Evolutionary conservation across 768 basidiomycete genomes (phyloP).

Genomic region (Butyriboletus loyo): DNA sequence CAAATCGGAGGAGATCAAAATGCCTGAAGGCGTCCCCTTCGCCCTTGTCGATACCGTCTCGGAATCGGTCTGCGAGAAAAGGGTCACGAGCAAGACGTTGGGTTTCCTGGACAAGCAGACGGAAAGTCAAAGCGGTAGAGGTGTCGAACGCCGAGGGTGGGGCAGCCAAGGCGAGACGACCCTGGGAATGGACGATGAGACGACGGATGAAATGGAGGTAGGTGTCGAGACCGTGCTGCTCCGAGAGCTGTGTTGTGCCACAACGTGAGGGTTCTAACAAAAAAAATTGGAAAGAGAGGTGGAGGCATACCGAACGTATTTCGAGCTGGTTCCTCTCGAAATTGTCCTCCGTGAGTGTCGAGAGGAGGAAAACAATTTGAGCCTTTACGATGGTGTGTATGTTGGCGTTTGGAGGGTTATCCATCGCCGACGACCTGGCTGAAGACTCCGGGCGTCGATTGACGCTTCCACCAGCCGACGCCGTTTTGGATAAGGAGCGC

Average conservation of each 20-base stretch:
- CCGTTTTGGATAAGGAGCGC: constrained; percentile 49
- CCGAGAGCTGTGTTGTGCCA: constrained; percentile 67
- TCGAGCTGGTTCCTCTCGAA: constrained; percentile 92
- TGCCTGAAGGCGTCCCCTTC: constrained; percentile 81
- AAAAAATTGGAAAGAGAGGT: constrained; percentile 13
- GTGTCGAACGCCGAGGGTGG: constrained; percentile 67
- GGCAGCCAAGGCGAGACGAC: constrained; percentile 57
- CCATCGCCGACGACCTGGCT: constrained; percentile 80
- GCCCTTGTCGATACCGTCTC: constrained; percentile 85
- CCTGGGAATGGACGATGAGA: constrained; percentile 85
- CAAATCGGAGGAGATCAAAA: constrained; percentile 81
- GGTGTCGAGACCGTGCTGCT: constrained; percentile 95
- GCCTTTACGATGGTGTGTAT: constrained; percentile 93
- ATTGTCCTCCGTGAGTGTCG: constrained; percentile 95
- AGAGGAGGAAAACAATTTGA: constrained; percentile 96
- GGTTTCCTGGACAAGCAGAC: constrained; percentile 82
- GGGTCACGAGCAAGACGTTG: constrained; percentile 90
- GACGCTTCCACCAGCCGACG: constrained; percentile 64
- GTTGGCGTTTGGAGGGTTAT: constrained; percentile 78
- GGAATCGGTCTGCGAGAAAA: constrained; percentile 84
- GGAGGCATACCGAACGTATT: constrained; percentile 81
- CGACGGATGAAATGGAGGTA: constrained; percentile 97
- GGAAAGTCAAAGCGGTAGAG: constrained; percentile 77
- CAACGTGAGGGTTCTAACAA: constrained; percentile 9
- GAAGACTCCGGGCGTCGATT: constrained; percentile 73